Conservation (phyloP, 768 basidiomycete species). For the Mycena capillaripes region DNA sequence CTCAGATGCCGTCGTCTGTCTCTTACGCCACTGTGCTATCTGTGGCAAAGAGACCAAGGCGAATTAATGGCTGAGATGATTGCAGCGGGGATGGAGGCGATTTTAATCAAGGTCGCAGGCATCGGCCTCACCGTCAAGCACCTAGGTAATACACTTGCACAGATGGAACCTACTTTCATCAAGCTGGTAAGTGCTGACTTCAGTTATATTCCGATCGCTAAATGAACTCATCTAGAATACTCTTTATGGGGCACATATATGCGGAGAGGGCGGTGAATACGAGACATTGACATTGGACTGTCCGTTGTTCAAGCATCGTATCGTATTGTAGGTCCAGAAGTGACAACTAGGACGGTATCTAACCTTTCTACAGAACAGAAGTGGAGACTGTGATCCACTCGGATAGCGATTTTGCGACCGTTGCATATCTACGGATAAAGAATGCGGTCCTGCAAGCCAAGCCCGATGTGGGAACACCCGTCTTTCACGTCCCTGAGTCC, state of each 20-base stretch:
- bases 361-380: conserved; percentile 59
- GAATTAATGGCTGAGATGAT: conserved; percentile 92
- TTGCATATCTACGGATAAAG: conserved; percentile 91
- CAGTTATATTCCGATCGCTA: not conserved
- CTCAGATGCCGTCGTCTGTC: conserved; percentile 85
- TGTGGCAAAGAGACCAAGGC: conserved; percentile 95
- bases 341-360: conserved; percentile 1
- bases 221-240: conserved; percentile 64
- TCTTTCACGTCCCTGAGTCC: conserved; percentile 61
- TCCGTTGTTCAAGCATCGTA: conserved; percentile 86
- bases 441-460: conserved; percentile 76
- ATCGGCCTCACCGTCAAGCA: conserved; percentile 86
- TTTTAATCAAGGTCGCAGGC: conserved; percentile 96
- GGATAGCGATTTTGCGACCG: conserved; percentile 88
- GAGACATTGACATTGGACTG: conserved; percentile 94
- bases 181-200: conserved; percentile 69
- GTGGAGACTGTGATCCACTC: conserved; percentile 83
- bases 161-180: conserved; percentile 80
- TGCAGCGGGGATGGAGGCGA: conserved; percentile 78
- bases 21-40: conserved; percentile 85
- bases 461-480: conserved; percentile 10
- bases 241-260: conserved; percentile 91
- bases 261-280: conserved; percentile 99
- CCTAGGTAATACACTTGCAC: conserved; percentile 79
- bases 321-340: conserved; percentile 70